phyloP scores from a whole-genome alignment of 352 stramenopile species.

The Pythium dissimile region DNA sequence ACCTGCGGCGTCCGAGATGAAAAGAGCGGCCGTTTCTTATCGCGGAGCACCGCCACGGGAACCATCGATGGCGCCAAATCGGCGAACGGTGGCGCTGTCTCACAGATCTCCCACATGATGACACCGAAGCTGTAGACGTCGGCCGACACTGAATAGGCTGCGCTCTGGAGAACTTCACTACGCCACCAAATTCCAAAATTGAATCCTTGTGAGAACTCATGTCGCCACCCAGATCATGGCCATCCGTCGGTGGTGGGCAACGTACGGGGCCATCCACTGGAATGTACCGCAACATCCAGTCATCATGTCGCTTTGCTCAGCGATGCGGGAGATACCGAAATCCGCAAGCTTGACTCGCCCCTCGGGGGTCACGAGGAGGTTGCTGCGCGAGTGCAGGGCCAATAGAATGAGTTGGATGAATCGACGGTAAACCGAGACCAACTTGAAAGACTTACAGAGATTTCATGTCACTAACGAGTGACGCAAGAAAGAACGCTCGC shows the following conservation, averaged over 20 bases:
- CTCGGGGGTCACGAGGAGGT: conserved; percentile 69
- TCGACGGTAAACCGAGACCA: background rate
- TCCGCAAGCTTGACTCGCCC: conserved; percentile 74
- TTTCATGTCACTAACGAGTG: conserved; percentile 56
- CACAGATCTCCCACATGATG: conserved; percentile 83
- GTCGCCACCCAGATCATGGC: too few relatives aligned
- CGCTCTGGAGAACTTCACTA: conserved; percentile 67
- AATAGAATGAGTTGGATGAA: too few relatives aligned
- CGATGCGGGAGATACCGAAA: conserved; percentile 72
- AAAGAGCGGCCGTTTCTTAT: conserved; percentile 57
- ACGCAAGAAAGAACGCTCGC: background rate
- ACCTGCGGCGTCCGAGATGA: conserved; percentile 59
- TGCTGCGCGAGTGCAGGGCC: too few relatives aligned
- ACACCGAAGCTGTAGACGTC: conserved; percentile 83
- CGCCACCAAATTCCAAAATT: too few relatives aligned
- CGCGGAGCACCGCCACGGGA: conserved; percentile 58
- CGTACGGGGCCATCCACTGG: conserved; percentile 82
- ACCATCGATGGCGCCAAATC: conserved; percentile 50
- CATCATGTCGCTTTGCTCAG: conserved; percentile 50
- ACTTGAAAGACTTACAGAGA: conserved; percentile 50
- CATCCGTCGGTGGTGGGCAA: conserved; percentile 2
- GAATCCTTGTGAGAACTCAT: too few relatives aligned
- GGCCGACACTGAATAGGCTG: conserved; percentile 61
- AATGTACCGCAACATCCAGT: conserved; percentile 77
- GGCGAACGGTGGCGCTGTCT: conserved; percentile 53